phyloP scores from a whole-genome alignment of 2,329 filamentous ascomycete genomes.

The Aspergillus brunneoviolaceus region DNA sequence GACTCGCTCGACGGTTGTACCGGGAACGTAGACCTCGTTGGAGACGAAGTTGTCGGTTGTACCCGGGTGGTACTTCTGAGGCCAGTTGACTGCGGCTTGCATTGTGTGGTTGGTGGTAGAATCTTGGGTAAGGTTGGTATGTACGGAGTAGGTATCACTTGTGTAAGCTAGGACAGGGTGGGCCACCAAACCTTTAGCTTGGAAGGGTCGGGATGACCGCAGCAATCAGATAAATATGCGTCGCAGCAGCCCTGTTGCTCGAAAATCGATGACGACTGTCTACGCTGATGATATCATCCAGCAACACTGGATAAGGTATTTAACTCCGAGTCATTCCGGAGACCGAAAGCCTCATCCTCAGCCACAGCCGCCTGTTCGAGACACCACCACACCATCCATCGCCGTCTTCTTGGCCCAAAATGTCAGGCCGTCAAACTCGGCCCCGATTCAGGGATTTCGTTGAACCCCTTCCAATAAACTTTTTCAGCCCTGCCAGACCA shows the following conservation, averaged over 20 bases:
- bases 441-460: neutral
- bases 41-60: constrained; percentile 12
- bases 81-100: constrained; percentile 4
- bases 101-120: neutral
- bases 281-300: neutral
- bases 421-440: neutral
- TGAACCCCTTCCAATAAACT: neutral
- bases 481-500: neutral
- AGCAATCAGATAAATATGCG: neutral
- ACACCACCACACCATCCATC: neutral
- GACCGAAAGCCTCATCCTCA: neutral
- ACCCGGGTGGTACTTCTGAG: constrained; percentile 7
- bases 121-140: neutral
- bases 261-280: neutral
- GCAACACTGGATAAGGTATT: neutral
- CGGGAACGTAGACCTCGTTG: constrained; percentile 8
- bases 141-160: neutral
- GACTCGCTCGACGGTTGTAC: neutral
- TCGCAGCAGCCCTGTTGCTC: neutral
- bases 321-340: neutral
- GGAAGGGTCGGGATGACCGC: neutral
- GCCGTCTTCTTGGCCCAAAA: neutral
- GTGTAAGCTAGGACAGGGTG: too few species aligned
- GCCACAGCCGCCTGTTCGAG: neutral
- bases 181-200: too few species aligned